These are phyloP conservation scores for Amanita molliuscula DNA, from an alignment of 768 basidiomycete species.

Conservation along the genomic window DNA sequence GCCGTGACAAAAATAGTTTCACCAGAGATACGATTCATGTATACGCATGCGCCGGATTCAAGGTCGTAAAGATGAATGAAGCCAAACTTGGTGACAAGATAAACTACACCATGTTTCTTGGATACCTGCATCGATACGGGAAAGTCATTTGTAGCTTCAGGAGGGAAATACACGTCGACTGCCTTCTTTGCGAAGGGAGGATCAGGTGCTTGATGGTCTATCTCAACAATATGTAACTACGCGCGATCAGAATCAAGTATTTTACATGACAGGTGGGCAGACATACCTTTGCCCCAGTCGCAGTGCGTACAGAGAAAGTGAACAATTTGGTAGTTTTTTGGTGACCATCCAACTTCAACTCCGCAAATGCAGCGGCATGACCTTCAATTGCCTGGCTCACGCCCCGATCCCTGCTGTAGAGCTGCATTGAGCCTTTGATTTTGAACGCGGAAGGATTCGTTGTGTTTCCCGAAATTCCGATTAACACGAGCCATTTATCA, in stretches of 20 bases:
- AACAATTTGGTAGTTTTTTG: constrained; percentile 84
- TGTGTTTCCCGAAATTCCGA: constrained; percentile 89
- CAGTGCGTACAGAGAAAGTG: constrained; percentile 90
- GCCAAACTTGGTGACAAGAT: constrained; percentile 96
- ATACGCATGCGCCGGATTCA: constrained; percentile 93
- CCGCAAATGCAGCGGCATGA: constrained; percentile 93
- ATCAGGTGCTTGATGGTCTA: constrained; percentile 89
- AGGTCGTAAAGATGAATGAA: constrained; percentile 99
- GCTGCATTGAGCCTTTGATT: constrained; percentile 96
- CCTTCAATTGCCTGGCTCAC: constrained; percentile 99
- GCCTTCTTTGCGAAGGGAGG: constrained; percentile 95
- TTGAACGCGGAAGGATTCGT: constrained; percentile 96
- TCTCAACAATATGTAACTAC: constrained; percentile 96
- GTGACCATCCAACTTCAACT: constrained; percentile 84
- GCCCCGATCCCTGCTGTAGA: constrained; percentile 86
- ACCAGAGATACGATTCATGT: constrained; percentile 99
- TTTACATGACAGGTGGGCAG: not conserved
- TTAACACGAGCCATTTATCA: constrained; percentile 95
- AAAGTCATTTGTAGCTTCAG: constrained; percentile 97
- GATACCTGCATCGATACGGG: constrained; percentile 99
- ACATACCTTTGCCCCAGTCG: constrained; percentile 93
- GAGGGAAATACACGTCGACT: constrained; percentile 98
- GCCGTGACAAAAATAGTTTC: constrained; percentile 99
- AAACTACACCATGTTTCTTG: constrained; percentile 91
- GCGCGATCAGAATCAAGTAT: constrained; percentile 6